Evolutionary conservation across 2,329 filamentous ascomycete species (phyloP), one percentile per base, ranked within the genome.

Genomic region (Alternaria viburni): DNA sequence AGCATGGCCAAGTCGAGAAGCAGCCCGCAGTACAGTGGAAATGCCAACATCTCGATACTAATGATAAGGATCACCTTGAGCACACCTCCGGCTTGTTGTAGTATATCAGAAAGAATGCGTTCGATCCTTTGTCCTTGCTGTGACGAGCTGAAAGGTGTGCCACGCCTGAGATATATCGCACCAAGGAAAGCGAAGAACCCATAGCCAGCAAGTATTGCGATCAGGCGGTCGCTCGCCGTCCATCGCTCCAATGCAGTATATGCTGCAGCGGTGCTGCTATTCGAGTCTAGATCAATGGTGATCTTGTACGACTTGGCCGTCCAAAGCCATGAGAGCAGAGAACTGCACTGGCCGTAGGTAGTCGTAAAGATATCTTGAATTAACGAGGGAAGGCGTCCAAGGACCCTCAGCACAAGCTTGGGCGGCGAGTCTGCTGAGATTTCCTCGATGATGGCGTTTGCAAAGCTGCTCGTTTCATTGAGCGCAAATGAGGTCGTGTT

Each of bases 21-120:
- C 36, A 97, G 85, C 6, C 96, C 96, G 74, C 96, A 99, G 79
- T 99, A 99, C 2, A 99, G 85, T 0, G 96, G 96, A 75, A 99
- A 99, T 7, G 94, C 89, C 36, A 99, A 89, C 96, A 99, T 99
- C 82, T 99, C 96, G 72, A 99, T 99, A 68, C 94, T 96, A 69
- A 99, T 99, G 74, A 99, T 98, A 64, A 98, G 83, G 54, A 99
- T 97, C 21, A 99, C 96, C 80, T 99, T 99, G 85, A 97, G 89
- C 10, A 99, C 95, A 13, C 96, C 96, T 45, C 96, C 96, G 51
- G 96, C 96, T 84, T 99, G 96, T 67, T 93, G 90, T 21, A 99
- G 85, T 2, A 90, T 86, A 67, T 98, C 95, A 23, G 95, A 90
- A 45, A 97, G 80, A 8, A 90, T 87, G 23, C 90, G 91, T 78